Evolutionary conservation across 192 early-diverging fungal genomes (phyloP), one percentile per base, ranked within the genome.

Genomic region (Mortierella claussenii): DNA sequence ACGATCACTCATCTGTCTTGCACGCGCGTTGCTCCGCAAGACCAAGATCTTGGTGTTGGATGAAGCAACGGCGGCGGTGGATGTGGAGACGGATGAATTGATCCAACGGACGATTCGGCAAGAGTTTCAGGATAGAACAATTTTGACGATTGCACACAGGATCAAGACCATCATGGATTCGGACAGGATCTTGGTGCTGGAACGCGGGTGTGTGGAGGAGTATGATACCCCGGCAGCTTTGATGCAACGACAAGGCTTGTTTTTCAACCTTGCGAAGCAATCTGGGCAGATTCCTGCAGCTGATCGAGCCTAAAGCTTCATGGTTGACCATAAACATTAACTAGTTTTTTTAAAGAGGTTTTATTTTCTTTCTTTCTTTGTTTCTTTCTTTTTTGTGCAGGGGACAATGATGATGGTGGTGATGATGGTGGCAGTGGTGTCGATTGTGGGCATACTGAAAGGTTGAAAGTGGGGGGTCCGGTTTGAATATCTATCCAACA

Each of bases 91-190:
- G 2, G 96, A 98, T 62, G 82, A 84, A 26, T 75, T 83, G 21
- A 97, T 98, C 69, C 96, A 98, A 85, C 76, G 81, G 24, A 93
- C 95, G 0, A 95, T 98, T 52, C 84, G 90, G 30, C 81, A 83
- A 8, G 83, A 88, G 55, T 94, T 96, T 79, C 79, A 78, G n/a
- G 80, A 90, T 44, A 83, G 87, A n/a, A 98, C 97, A 1, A 79
- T 97, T 43, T 62, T 98, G 31, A 91, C 89, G 64, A 94, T 98
- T 69, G 97, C 97, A 1, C 97, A 98, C 63, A 87, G 95, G 9
- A 57, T 96, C 49, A 85, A 88, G 58, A 95, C 95, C 0, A 86
- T 97, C 9, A 91, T 92, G 55, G 91, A 90, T 56, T 96, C 93
- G 47, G 94, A 97, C 80, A 80, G 87, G 26, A 89, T 97, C 9